Base-by-base conservation (phyloP, 345 rosid genomes). In the Triadica sebifera region DNA sequence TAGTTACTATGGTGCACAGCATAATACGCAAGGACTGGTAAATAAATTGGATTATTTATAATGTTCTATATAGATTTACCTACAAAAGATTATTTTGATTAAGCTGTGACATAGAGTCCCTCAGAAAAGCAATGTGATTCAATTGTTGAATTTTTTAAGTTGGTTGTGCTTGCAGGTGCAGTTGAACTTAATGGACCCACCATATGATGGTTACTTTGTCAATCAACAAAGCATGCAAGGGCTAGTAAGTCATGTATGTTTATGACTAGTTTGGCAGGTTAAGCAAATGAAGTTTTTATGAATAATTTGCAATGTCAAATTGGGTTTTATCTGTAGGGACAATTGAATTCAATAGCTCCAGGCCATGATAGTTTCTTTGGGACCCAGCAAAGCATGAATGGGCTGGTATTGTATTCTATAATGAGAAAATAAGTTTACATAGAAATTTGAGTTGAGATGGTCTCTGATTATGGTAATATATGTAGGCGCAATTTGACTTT, bases 161-260 rank as follows among this genome's bases (percentile, higher is more conserved):
- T 65, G 59, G 63, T 55, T 37, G 41, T 72, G 50, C 81, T 72
- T 78, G 59, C 78, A 83, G 82, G 84, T 86, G 51, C 87, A 83
- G 78, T 75, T 88, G 78, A 88, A 88, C 64, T 80, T 86, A 75
- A 86, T 88, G 91, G 91, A 88, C 78, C 91, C 89, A 41, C 89
- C 91, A 77, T 88, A 86, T 51, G 91, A 88, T 70, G 89, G 81
- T 70, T 88, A 83, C 84, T 86, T 79, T 81, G 89, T 86, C 58
- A 82, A 83, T 71, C 91, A 86, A 74, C 82, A 77, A 73, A 82
- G 80, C 78, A 83, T 88, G 58, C 88, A 85, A 71, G 79, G 86
- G 68, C 79, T 83, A 84, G 91, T 88, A 79, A 53, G 85, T 84
- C 74, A 16, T 39, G 22, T 45, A 60, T 19, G 24, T 34, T 65